Conservation (phyloP, 2,329 filamentous ascomycete genomes). For the Colletotrichum sp. region DNA sequence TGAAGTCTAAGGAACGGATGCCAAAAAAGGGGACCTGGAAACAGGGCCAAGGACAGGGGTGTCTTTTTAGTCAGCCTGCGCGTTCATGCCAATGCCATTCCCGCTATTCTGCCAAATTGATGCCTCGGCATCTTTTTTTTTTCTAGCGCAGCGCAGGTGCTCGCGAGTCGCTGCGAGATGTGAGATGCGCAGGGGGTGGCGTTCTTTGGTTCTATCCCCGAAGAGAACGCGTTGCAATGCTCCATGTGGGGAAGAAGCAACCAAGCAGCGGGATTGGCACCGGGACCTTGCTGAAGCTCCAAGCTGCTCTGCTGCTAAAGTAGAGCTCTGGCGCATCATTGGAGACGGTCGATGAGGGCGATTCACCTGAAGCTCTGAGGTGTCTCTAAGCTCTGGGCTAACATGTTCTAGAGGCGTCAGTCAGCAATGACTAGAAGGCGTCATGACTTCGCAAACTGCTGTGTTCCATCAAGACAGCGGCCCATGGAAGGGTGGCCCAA, state of each 20-base stretch:
- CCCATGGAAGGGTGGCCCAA: background rate
- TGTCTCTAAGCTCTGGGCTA: background rate
- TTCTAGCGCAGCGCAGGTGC: background rate
- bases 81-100: background rate
- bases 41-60: background rate
- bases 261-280: background rate
- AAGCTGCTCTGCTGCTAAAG: background rate
- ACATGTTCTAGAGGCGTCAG: background rate
- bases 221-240: background rate
- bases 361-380: background rate
- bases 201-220: background rate
- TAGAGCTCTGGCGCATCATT: background rate
- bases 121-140: slow-evolving; percentile 7
- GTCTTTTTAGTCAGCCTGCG: background rate
- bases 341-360: background rate
- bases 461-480: background rate
- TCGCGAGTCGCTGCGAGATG: background rate
- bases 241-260: background rate
- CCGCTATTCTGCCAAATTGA: background rate
- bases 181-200: background rate
- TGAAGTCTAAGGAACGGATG: background rate
- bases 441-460: background rate
- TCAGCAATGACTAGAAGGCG: background rate
- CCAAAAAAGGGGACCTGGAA: background rate
- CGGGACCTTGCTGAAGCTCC: background rate